Evolutionary conservation across 441 rosid species (phyloP), one percentile per base, ranked within the genome.

Genomic region (Eruca vesicaria): DNA sequence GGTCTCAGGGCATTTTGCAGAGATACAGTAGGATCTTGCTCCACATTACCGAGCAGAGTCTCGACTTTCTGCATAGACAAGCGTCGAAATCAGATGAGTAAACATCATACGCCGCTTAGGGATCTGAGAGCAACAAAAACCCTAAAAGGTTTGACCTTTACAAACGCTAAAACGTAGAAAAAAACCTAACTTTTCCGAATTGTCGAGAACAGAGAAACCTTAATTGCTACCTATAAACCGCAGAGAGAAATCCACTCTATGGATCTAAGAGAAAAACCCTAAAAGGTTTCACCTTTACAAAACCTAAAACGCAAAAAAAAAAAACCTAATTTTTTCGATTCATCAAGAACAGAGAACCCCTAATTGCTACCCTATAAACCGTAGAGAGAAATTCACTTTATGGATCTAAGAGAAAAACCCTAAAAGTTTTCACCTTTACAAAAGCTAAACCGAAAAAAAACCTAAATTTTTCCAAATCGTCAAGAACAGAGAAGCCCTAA

Each of bases 21-120:
- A 6, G 92, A 56, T 12, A 3, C 31, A 52, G 68, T 16, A 11
- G 86, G 90, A 48, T 85, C 82, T 85, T 88, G 97, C 77, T 84
- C 87, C 56, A 88, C 86, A 45, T 55, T 69, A 32, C 79, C 28
- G 33, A 91, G 86, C 70, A 74, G 77, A 63, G 64, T 43, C 78
- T 88, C 93, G 64, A 82, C 77, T 79, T 78, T 75, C 97, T 87
- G 77, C 48, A 63, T 21, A 59, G 18, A 57, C 1, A 32, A 48
- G 41, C 28, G 14, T 11, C 53, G 6, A 33, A 56, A 58, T 79
- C 73, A 59, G 53, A 60, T 36, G 38, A 35, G 14, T 60, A n/a
- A 55, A 36, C 45, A 68, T 60, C 59, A 68, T n/a, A n/a, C n/a
- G n/a, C n/a, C n/a, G n/a, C n/a, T 20, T 32, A 56, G 9, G 50